Evolutionary conservation across 176 grass and related monocot genomes (phyloP), one percentile per base, ranked within the genome.

Genomic region (Oryza meridionalis): DNA sequence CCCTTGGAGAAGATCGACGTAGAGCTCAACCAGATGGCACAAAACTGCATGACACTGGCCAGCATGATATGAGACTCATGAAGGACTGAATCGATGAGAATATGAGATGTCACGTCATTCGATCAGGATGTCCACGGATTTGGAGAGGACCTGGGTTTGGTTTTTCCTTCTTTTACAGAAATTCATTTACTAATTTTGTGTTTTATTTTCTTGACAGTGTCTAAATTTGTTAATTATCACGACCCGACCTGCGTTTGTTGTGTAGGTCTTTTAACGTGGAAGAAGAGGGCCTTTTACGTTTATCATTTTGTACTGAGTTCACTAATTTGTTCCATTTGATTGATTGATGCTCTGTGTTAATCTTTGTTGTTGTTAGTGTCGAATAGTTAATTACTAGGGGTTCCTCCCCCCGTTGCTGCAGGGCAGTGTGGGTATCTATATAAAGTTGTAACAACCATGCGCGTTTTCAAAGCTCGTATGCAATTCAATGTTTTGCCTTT

Each of bases 31-130:
- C 66, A 90, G 73, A 90, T 90, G 63, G 88, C 88, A 14, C 81
- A 67, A 4, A 90, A 90, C 58, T 90, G 88, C 83, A 90, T 90
- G 88, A 14, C 79, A 19, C 78, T 90, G 31, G 88, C 83, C 69
- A 82, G 72, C 73, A 72, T 78, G 78, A 78, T 90, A 14, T 90
- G 53, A 90, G 29, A 90, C 22, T 6, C 16, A 38, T 72, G 40
- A 9, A 24, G 77, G 38, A 7, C 13, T 14, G 29, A 53, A 25
- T 55, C 44, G 27, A 67, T 53, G 19, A 38, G 37, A 7, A 38
- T 38, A 38, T 38, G 37, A 27, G 42, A 33, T 73, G 29, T 22
- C 69, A 67, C 15, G 11, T 47, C 63, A 26, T 75, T 77, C 33
- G 33, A 35, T 35, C 86, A 82, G 14, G 69, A 24, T 24, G 38